Conservation (phyloP, 192 early-diverging fungal species). For the Diversispora eburnea region DNA sequence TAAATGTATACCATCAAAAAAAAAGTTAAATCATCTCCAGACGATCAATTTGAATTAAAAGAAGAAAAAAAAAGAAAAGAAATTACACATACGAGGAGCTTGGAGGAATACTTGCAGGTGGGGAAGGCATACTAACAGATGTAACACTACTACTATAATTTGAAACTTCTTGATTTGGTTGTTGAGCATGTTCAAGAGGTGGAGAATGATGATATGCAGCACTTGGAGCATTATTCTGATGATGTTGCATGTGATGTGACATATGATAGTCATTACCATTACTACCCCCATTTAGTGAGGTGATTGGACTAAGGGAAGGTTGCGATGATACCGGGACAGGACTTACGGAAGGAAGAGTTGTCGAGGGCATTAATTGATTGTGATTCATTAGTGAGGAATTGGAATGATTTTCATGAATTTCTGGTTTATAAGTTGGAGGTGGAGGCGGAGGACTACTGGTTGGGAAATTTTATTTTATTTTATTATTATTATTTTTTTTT, state of each 20-base stretch:
- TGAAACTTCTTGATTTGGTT: constrained; percentile 18
- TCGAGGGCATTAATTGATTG: constrained; percentile 25
- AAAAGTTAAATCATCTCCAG: background rate
- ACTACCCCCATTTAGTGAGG: constrained; percentile 14
- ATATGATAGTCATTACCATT: constrained; percentile 26
- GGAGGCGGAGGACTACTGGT: constrained; percentile 8
- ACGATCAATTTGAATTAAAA: background rate
- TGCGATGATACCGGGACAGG: background rate
- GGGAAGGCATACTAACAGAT: constrained; percentile 24
- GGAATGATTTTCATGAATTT: constrained; percentile 8
- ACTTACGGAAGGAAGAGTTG: constrained; percentile 17
- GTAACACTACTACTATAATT: constrained; percentile 19
- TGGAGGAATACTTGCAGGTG: constrained; percentile 25
- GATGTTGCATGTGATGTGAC: constrained; percentile 24
- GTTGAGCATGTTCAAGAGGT: constrained; percentile 24
- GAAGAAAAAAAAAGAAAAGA: background rate
- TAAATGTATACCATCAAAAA: background rate
- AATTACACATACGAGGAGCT: constrained; percentile 8
- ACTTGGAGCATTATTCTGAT: background rate
- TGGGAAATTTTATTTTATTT: background rate
- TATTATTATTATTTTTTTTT: too few relatives aligned
- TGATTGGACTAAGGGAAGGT: constrained; percentile 25
- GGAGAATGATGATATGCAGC: constrained; percentile 24
- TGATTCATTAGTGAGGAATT: constrained; percentile 10
- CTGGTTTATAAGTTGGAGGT: constrained; percentile 6